Percentiles rank a stretch among this genome's conserved stretches.
Conservation (phyloP, 108 stramenopile species). For the Cyclotella cryptica region DNA sequence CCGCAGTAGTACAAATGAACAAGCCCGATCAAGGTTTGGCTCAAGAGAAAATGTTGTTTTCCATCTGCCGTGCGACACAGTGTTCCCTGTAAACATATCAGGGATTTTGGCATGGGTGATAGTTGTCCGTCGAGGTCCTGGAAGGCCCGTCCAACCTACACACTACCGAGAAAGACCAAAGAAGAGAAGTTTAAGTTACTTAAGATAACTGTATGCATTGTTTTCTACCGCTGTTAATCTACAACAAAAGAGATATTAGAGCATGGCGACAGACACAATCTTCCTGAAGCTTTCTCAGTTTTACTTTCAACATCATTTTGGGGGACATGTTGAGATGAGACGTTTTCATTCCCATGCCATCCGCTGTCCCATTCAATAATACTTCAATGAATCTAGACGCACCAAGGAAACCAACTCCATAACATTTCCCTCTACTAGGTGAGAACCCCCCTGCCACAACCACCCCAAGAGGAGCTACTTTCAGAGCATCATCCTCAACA, state of each 20-base stretch:
- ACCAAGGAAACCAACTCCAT: constrained; percentile 77
- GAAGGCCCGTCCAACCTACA: not conserved
- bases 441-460: constrained; percentile 71
- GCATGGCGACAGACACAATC: constrained; percentile 8
- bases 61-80: constrained; percentile 47
- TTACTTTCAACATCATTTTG: constrained; percentile 31
- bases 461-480: constrained; percentile 47
- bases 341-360: constrained; percentile 45
- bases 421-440: constrained; percentile 59
- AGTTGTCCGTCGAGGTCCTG: constrained; percentile 27
- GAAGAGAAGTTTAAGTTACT: constrained; percentile 1
- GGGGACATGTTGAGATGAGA: constrained; percentile 8
- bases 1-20: not conserved
- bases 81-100: constrained; percentile 72
- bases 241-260: constrained; percentile 9
- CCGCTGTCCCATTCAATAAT: constrained; percentile 30
- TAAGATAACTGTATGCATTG: not conserved
- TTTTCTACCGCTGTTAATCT: not conserved
- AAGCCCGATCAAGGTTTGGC: not conserved
- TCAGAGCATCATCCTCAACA: not conserved
- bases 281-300: constrained; percentile 10
- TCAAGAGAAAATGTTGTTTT: constrained; percentile 33
- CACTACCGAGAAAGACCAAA: not conserved
- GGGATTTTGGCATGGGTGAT: constrained; percentile 70
- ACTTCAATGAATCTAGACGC: constrained; percentile 60